Conservation (phyloP, 192 early-diverging fungal species). For the Entomortierella parvispora region DNA sequence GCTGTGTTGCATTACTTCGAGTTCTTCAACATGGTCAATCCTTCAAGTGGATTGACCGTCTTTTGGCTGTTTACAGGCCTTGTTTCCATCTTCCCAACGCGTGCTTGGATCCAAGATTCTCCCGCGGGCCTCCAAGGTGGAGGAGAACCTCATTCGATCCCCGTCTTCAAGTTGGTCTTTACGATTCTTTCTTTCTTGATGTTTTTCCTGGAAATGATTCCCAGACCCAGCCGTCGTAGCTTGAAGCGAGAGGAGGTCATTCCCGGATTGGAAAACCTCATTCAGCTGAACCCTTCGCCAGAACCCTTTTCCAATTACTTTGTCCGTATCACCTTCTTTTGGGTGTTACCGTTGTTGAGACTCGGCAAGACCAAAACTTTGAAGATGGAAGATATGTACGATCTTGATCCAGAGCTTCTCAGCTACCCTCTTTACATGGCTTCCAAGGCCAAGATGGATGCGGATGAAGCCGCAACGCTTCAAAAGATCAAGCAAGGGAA, state of each 20-base stretch:
- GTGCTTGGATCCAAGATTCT: slow-evolving; percentile 48
- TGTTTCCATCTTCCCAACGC: slow-evolving; percentile 48
- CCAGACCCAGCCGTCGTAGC: slow-evolving; percentile 45
- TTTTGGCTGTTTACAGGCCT: slow-evolving; percentile 61
- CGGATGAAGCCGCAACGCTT: slow-evolving; percentile 25
- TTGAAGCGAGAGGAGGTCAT: too few relatives aligned
- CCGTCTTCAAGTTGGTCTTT: slow-evolving; percentile 42
- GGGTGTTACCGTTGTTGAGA: slow-evolving; percentile 49
- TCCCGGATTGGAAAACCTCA: slow-evolving; percentile 25
- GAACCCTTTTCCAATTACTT: slow-evolving; percentile 45
- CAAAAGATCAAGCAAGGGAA: slow-evolving; percentile 4
- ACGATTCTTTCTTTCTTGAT: slow-evolving; percentile 46
- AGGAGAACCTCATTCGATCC: too few relatives aligned
- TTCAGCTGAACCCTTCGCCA: slow-evolving; percentile 27
- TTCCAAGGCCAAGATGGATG: slow-evolving; percentile 39
- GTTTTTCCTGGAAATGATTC: slow-evolving; percentile 55
- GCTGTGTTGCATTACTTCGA: slow-evolving; percentile 25
- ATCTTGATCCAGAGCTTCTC: slow-evolving; percentile 33
- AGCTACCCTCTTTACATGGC: slow-evolving; percentile 42
- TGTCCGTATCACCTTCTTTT: slow-evolving; percentile 46
- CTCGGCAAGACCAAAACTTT: slow-evolving; percentile 41
- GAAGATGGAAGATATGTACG: slow-evolving; percentile 46
- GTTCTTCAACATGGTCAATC: slow-evolving; percentile 40
- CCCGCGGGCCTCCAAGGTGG: slow-evolving; percentile 21
- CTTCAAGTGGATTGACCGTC: slow-evolving; percentile 59